Conservation (phyloP, 2,329 filamentous ascomycete genomes). For the Colletotrichum nymphaeae region DNA sequence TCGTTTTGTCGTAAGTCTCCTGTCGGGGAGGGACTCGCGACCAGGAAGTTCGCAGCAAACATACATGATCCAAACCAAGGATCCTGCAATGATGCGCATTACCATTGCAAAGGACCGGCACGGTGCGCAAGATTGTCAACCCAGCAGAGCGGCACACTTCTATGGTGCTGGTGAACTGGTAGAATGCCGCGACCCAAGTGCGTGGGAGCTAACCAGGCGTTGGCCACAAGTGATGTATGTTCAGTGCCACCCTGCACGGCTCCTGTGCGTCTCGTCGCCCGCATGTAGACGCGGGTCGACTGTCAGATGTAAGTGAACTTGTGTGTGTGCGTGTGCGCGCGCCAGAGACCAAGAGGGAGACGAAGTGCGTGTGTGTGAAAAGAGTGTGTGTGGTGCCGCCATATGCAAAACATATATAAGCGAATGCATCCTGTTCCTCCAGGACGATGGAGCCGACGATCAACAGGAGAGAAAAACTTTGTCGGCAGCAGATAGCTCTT, state of each 20-base stretch:
- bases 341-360: background rate
- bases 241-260: conserved; percentile 33
- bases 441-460: conserved; percentile 22
- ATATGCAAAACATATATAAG: conserved; percentile 34
- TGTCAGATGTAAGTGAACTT: conserved; percentile 35
- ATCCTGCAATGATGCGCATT: background rate
- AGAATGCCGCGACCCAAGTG: conserved; percentile 2
- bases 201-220: conserved; percentile 5
- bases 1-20: background rate
- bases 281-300: conserved; percentile 31
- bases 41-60: conserved; percentile 8
- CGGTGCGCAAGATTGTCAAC: background rate
- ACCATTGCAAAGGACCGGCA: background rate
- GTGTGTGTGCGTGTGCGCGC: conserved; percentile 24
- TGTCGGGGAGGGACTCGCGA: background rate
- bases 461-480: conserved; percentile 16
- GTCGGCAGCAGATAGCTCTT: conserved; percentile 12
- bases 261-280: conserved; percentile 34
- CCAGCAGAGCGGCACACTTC: background rate
- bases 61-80: background rate
- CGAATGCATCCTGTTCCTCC: conserved; percentile 29
- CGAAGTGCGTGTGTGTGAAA: conserved; percentile 14
- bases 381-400: conserved; percentile 25
- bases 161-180: background rate
- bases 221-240: conserved; percentile 19